Base-by-base conservation (phyloP, 108 stramenopile species). In the Fistulifera pelliculosa region DNA sequence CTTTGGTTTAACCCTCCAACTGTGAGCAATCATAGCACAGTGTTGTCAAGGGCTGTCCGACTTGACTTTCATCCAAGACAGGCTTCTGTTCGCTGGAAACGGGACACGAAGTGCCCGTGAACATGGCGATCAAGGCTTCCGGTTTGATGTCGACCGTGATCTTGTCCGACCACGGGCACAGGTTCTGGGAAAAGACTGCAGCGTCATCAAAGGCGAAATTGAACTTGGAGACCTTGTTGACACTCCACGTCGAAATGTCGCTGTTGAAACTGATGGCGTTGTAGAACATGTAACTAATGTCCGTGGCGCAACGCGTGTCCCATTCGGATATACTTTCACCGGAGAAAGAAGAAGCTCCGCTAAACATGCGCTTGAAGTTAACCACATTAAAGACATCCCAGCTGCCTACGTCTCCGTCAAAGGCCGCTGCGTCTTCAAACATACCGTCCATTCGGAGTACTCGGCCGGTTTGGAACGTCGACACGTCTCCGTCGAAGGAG, bases 401-500 rank as follows among this genome's bases (percentile, higher is more conserved):
- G 2, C 10, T 10, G 27, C 40, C 5, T 10, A 66, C 39, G 17
- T 58, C 50, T n/a, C 56, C 27, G 41, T 64, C 40, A 25, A 70
- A 62, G 14, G 17, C 17, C 13, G 1, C 0, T 0, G 62, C 59
- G n/a, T 43, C 54, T 16, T n/a, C 16, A 64, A 71, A 71, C 60
- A 71, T 61, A 1, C 38, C 45, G 13, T 56, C 51, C 49, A 65
- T 54, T 4, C 1, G 31, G 4, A 47, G 21, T n/a, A 49, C 52
- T 13, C 23, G 27, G 17, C 16, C 7, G 16, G 47, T 47, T 43
- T 65, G 38, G 69, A 68, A 77, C 1, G 40, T 19, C 22, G 42
- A 41, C 11, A 77, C 48, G 27, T 57, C 43, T 52, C 68, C 70
- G 57, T 68, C 58, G 45, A 76, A 76, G 13, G 22, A 16, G 3